Base-by-base conservation (phyloP, 495 filamentous ascomycete species). In the Neurospora sp. region DNA sequence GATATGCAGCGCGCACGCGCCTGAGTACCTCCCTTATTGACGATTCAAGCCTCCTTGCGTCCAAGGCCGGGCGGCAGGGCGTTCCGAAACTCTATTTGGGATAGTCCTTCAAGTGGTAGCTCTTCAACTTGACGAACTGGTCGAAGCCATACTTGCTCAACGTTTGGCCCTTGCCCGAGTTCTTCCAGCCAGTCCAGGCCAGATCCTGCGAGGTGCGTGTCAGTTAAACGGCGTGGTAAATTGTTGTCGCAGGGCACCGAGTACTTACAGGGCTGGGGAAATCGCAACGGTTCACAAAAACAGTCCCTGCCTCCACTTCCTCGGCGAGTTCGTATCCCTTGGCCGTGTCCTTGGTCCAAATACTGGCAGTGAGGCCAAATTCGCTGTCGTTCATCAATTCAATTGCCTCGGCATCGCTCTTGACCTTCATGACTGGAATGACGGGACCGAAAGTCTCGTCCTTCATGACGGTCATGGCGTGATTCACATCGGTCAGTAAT, bases 161-260 rank as follows among this genome's bases (percentile, higher is more conserved):
- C 1, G 95, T 98, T 71, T 91, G 90, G 38, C 96, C 96, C 79
- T 93, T 92, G 60, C 96, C 96, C 35, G 93, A 97, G 77, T 95
- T 92, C 85, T 99, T 99, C 95, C 95, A 98, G 6, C 96, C 96
- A 2, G 93, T 94, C 96, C 96, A 99, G 14, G 96, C 96, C 70
- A 99, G 91, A 82, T 99, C 96, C 91, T 96, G 70, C 44, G 70
- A 71, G 74, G 49, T 75, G 46, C 44, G 46, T 66, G 75, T 77
- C 31, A 72, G 76, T 70, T 35, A 60, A n/a, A 66, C 54, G 54
- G 14, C 6, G 54, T 66, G 27, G 27, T 35, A 9, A 35, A 66
- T 66, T 66, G 6, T 1, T 40, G 9, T 23, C 23, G 44, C 40
- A 38, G 27, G 14, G 41, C 39, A 46, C 70, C 16, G 31, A 78